Base-by-base conservation (phyloP, 2,329 filamentous ascomycete genomes). In the Botryosphaeria dothidea region DNA sequence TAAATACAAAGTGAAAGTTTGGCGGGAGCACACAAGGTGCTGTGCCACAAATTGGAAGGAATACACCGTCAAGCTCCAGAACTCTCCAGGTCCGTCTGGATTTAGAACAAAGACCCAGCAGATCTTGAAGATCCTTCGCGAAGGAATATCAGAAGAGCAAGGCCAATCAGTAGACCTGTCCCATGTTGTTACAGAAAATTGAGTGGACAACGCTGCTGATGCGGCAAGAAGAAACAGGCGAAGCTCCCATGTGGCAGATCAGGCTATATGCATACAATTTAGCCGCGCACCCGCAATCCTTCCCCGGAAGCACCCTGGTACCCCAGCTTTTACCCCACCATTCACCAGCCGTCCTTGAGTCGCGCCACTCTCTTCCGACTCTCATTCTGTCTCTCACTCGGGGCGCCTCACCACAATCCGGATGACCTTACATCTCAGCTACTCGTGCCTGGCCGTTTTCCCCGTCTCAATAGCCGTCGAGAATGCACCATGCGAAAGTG, bases 281-380 rank as follows among this genome's bases (percentile, higher is more conserved):
- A 60, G 27, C 56, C 56, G 56, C 27, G n/a, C 56, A 60, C 56
- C 38, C 38, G 41, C 56, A 60, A 60, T 48, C 56, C 56, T 60
- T 46, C 56, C 56, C 56, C 56, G 31, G 56, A 60, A 15, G 3
- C 21, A 31, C 43, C 56, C 56, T 36, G 3, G 56, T 60, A 60
- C 56, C 56, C 56, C 56, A 60, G 56, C 56, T 60, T 60, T 60
- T 60, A 60, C 56, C 56, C 56, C 56, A 60, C 56, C 41, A 60
- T 46, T 60, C 38, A 60, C 25, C 38, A 29, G 41, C 27, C 21
- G 29, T 41, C 13, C 25, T 60, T 27, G n/a, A 36, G 56, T 60
- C 56, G 56, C 41, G 27, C 56, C 56, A 60, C 27, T 27, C 9
- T 60, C 56, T 60, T 34, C 19, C 56, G 56, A 60, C 56, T 21